A percentile compares a stretch with the other conserved stretches of the same genome.
phyloP scores from a whole-genome alignment of 495 filamentous ascomycete species.

The Podospora conica region DNA sequence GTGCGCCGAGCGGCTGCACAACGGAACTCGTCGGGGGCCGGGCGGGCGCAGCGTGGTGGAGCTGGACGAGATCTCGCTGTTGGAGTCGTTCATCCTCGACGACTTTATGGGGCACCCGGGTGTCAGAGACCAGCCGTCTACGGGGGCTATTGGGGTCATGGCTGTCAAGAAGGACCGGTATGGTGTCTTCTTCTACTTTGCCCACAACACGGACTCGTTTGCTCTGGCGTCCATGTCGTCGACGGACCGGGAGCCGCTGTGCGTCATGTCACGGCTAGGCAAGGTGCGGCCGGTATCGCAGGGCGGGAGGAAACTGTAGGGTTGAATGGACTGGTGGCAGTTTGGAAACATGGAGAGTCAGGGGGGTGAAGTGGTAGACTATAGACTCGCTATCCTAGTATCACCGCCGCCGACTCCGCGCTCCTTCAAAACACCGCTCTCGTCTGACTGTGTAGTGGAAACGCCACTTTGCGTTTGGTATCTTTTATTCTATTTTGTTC shows the following conservation, averaged over 20 bases:
- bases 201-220: slow-evolving; percentile 90
- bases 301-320: slow-evolving; percentile 44
- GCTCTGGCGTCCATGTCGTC: slow-evolving; percentile 82
- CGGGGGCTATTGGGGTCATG: slow-evolving; percentile 77
- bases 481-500: background rate
- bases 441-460: background rate
- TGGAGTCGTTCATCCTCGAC: slow-evolving; percentile 61
- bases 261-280: slow-evolving; percentile 73
- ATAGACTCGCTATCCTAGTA: background rate
- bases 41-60: slow-evolving; percentile 54
- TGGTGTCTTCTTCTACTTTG: slow-evolving; percentile 75
- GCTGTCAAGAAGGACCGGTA: slow-evolving; percentile 68
- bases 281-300: slow-evolving; percentile 36
- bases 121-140: slow-evolving; percentile 61
- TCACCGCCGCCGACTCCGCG: background rate
- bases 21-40: slow-evolving; percentile 50
- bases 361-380: background rate
- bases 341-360: background rate
- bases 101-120: slow-evolving; percentile 85
- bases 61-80: slow-evolving; percentile 63
- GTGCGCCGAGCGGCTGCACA: slow-evolving; percentile 71
- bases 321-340: slow-evolving; percentile 16
- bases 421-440: background rate
- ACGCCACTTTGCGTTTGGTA: background rate
- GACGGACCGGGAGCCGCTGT: slow-evolving; percentile 60